Evolutionary conservation across 192 early-diverging fungal species (phyloP).

Genomic region (Funneliformis mosseae): DNA sequence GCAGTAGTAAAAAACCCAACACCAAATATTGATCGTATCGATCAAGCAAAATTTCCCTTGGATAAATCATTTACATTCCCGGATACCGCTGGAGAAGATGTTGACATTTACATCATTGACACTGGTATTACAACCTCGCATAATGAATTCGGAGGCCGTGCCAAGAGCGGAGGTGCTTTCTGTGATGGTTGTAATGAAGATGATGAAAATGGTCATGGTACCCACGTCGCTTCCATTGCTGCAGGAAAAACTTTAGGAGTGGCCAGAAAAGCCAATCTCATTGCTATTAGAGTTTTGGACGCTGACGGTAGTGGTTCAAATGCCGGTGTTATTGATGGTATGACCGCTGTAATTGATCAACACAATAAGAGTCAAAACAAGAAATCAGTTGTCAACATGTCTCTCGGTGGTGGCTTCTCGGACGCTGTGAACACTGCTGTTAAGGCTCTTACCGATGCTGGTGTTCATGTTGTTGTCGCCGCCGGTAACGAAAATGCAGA

Average conservation of each 20-base stretch:
- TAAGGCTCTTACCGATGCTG: conserved; percentile 53
- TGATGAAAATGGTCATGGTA: conserved; percentile 50
- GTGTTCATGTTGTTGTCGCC: conserved; percentile 74
- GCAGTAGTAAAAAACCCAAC: background rate
- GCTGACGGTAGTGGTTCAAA: conserved; percentile 52
- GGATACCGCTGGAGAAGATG: conserved; percentile 42
- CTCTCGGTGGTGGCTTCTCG: conserved; percentile 53
- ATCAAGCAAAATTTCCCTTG: conserved; percentile 12
- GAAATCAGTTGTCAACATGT: conserved; percentile 38
- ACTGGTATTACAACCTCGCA: conserved; percentile 87
- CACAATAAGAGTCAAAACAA: background rate
- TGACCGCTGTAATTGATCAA: conserved; percentile 51
- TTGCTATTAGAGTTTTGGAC: conserved; percentile 62
- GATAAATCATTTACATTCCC: conserved; percentile 71
- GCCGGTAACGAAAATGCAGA: conserved; percentile 71
- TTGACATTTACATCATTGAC: conserved; percentile 47
- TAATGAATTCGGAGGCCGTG: conserved; percentile 90
- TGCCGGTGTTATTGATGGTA: conserved; percentile 62
- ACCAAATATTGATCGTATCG: background rate
- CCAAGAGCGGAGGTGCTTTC: conserved; percentile 79
- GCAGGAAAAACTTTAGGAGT: conserved; percentile 55
- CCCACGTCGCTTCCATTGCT: conserved; percentile 52
- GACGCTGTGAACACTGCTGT: conserved; percentile 53
- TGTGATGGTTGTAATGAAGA: conserved; percentile 57
- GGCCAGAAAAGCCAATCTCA: conserved; percentile 59